These are phyloP conservation scores for Paspalum notatum DNA, from an alignment of 176 grass and related monocot genomes.

Conservation along the genomic window DNA sequence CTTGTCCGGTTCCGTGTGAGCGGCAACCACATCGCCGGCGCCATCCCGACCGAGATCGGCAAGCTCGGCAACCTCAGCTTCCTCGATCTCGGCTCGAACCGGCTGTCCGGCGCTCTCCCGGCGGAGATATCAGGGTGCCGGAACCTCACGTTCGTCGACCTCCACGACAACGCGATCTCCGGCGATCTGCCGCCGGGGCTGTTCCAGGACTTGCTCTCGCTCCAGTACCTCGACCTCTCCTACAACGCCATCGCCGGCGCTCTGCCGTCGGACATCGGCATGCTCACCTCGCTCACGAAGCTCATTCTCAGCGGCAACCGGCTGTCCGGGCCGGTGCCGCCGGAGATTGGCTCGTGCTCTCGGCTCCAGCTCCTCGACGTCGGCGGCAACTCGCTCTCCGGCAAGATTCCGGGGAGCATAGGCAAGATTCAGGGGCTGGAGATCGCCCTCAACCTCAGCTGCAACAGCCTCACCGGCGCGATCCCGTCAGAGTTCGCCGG, in stretches of 20 bases:
- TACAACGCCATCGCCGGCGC: conserved; percentile 59
- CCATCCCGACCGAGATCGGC: conserved; percentile 52
- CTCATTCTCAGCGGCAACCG: conserved; percentile 63
- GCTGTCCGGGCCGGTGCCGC: conserved; percentile 53
- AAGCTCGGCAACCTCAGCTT: conserved; percentile 67
- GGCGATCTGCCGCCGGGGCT: conserved; percentile 53
- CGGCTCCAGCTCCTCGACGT: conserved; percentile 81
- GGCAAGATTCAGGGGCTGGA: conserved; percentile 75
- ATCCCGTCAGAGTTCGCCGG: conserved; percentile 54
- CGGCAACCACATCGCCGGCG: conserved; percentile 60
- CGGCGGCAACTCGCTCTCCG: conserved; percentile 63
- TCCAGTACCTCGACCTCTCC: conserved; percentile 85
- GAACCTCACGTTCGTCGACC: conserved; percentile 83
- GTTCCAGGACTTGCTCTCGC: conserved; percentile 55
- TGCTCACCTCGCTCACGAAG: conserved; percentile 77
- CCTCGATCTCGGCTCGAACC: conserved; percentile 74
- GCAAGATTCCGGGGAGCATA: conserved; percentile 61
- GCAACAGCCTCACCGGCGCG: conserved; percentile 66
- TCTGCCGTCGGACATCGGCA: conserved; percentile 51
- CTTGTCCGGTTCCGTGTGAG: conserved; percentile 60
- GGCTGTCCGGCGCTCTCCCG: conserved; percentile 56
- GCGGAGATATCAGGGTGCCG: conserved; percentile 53
- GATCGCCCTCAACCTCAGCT: conserved; percentile 78
- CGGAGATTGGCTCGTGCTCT: conserved; percentile 78
- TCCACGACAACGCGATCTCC: conserved; percentile 66